Percentiles rank a stretch among this genome's conserved stretches.
Evolutionary conservation across 2,329 filamentous ascomycete species (phyloP).

Genomic region (Calonectria pauciramosa): DNA sequence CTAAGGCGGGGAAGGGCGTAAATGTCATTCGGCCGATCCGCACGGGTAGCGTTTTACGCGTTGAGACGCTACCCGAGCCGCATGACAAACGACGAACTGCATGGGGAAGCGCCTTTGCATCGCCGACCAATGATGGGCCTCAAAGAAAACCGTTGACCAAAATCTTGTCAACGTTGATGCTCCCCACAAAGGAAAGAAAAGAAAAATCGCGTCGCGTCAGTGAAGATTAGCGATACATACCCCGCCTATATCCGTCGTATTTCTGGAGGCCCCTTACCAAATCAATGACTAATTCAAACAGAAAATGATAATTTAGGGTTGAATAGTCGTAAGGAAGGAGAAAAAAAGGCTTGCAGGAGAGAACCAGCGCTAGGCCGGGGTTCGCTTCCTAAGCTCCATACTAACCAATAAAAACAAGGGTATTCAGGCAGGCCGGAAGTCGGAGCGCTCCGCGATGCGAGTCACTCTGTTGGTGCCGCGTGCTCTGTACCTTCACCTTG

Average conservation of each 20-base stretch:
- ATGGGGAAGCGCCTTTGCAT: background rate
- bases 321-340: background rate
- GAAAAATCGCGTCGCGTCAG: background rate
- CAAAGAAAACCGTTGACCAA: background rate
- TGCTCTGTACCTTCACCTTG: background rate
- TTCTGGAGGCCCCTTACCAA: background rate
- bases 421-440: background rate
- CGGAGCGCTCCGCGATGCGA: background rate
- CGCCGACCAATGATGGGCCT: background rate
- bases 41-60: background rate
- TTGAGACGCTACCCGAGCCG: constrained; percentile 11
- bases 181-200: background rate
- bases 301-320: background rate
- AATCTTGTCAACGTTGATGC: background rate
- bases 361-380: background rate
- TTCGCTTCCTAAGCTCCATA: background rate
- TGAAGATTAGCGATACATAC: background rate
- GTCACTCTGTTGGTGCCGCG: background rate
- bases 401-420: background rate
- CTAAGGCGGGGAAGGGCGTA: background rate
- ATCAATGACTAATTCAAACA: background rate
- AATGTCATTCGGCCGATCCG: constrained; percentile 11
- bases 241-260: background rate
- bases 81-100: constrained; percentile 7
- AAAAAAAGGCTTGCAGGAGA: background rate